A percentile compares a stretch with the other conserved stretches of the same genome.
phyloP scores from a whole-genome alignment of 768 basidiomycete species.

The Trametes elegans region DNA sequence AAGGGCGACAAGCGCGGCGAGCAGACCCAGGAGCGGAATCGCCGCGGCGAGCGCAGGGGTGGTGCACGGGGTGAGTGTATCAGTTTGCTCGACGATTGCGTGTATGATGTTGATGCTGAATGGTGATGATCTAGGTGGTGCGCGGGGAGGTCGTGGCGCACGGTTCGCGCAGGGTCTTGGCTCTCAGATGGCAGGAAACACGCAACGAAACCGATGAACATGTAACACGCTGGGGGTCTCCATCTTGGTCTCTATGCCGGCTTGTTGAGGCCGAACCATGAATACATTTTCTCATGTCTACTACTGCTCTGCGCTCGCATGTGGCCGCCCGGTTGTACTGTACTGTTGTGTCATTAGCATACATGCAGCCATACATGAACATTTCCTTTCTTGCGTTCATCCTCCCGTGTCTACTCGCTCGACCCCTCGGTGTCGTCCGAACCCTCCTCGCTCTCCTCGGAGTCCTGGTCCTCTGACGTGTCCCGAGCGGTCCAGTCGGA shows the following conservation, averaged over 20 bases:
- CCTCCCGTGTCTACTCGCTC: constrained; percentile 6
- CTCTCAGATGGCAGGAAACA: constrained; percentile 62
- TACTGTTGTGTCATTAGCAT: constrained; percentile 23
- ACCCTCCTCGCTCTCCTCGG: constrained; percentile 21
- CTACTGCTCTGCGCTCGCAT: constrained; percentile 14
- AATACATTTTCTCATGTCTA: constrained; percentile 15
- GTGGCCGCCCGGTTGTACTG: constrained; percentile 17
- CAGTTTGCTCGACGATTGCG: neutral
- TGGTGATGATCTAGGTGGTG: constrained; percentile 45
- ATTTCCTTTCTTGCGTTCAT: constrained; percentile 4
- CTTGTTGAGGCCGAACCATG: constrained; percentile 7
- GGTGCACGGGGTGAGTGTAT: constrained; percentile 54
- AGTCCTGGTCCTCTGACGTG: constrained; percentile 28
- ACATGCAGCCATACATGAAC: constrained; percentile 21
- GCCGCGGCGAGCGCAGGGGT: constrained; percentile 69
- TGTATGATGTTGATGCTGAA: neutral
- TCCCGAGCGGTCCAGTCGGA: constrained; percentile 51
- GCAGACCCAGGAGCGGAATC: constrained; percentile 71
- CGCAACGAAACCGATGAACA: constrained; percentile 27
- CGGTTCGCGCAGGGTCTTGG: constrained; percentile 85
- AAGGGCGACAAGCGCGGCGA: constrained; percentile 82
- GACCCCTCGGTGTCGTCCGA: constrained; percentile 23
- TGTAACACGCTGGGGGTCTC: neutral
- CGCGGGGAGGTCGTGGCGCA: constrained; percentile 65
- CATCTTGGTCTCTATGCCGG: neutral